Conservation (phyloP, 2,329 filamentous ascomycete species). For the Sphaceloma murrayae region DNA sequence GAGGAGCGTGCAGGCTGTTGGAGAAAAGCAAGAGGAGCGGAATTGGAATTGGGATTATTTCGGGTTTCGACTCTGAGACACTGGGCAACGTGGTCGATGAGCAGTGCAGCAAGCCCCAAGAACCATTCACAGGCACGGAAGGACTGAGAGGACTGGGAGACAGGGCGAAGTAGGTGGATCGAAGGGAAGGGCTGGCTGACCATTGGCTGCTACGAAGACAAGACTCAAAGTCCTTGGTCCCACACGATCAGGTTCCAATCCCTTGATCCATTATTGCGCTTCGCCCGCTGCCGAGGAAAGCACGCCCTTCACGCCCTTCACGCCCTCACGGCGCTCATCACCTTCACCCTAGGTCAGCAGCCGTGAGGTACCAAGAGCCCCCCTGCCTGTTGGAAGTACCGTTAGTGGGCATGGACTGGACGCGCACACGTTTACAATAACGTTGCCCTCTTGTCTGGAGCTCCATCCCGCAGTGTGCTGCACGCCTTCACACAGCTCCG, state of each 20-base stretch:
- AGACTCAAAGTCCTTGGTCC: too few species aligned
- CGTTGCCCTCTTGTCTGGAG: too few species aligned
- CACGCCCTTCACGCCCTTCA: not conserved
- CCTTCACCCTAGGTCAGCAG: too few species aligned
- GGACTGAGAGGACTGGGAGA: not conserved
- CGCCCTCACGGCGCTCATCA: not conserved
- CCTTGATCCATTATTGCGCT: too few species aligned
- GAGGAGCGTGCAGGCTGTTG: not conserved
- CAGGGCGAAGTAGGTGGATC: not conserved
- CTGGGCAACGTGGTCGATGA: not conserved
- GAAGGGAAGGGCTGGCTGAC: slow-evolving; percentile 5
- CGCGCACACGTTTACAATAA: too few species aligned
- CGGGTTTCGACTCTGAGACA: slow-evolving; percentile 15
- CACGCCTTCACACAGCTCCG: too few species aligned
- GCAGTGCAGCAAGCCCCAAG: slow-evolving; percentile 1
- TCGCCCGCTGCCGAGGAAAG: not conserved
- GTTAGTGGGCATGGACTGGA: too few species aligned
- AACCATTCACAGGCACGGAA: not conserved
- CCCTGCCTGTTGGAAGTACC: too few species aligned
- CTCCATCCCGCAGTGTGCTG: too few species aligned
- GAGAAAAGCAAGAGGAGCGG: not conserved
- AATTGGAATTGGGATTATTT: not conserved
- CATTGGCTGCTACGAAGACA: too few species aligned
- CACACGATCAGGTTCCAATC: too few species aligned
- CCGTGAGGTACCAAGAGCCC: too few species aligned